Conservation (phyloP, 371 early-diverging fungal genomes). For the Mucor racemosus region DNA sequence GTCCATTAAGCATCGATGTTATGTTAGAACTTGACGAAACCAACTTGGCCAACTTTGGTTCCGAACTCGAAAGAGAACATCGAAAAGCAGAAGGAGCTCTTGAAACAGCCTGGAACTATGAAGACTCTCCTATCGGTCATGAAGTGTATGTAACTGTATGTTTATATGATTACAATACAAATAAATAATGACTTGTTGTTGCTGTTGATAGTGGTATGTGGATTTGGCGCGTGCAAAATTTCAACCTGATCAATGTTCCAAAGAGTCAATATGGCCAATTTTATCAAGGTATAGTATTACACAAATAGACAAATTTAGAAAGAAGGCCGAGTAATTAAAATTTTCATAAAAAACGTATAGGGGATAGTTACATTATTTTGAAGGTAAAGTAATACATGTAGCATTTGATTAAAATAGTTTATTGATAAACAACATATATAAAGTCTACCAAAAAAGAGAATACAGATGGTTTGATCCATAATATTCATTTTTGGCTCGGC, state of each 20-base stretch:
- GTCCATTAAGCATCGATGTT: too few species aligned
- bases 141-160: conserved; percentile 35
- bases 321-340: neutral
- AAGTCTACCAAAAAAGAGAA: conserved; percentile 72
- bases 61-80: conserved; percentile 72
- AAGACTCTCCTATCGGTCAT: conserved; percentile 54
- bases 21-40: conserved; percentile 66
- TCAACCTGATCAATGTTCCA: conserved; percentile 70
- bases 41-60: conserved; percentile 76
- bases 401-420: neutral
- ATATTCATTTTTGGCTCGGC: conserved; percentile 90
- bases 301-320: neutral
- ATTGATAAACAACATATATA: neutral
- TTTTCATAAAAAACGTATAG: neutral
- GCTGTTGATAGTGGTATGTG: conserved; percentile 58
- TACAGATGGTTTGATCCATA: conserved; percentile 66
- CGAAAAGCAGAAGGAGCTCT: conserved; percentile 73
- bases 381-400: conserved; percentile 52
- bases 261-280: conserved; percentile 71
- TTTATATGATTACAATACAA: neutral
- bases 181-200: neutral
- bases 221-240: conserved; percentile 86
- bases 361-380: conserved; percentile 82
- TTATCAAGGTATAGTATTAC: conserved; percentile 57
- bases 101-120: conserved; percentile 74